Base-by-base conservation (phyloP, 208 protist species). In the Trypanosomatidae sp. region DNA sequence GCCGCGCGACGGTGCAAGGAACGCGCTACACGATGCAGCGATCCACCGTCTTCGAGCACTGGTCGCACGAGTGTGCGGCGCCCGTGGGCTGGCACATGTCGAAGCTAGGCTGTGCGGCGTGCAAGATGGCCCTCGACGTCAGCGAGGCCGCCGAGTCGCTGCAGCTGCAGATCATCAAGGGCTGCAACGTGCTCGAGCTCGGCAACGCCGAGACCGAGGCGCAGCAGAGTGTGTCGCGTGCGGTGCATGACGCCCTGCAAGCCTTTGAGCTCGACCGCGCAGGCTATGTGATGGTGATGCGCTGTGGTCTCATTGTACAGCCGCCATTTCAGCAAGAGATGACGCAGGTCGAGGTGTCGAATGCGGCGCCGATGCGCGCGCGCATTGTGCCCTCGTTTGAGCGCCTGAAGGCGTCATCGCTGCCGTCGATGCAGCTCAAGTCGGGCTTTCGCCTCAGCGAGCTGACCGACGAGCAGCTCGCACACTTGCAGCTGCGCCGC, bases 81-180 rank as follows among this genome's bases (percentile, higher is more conserved):
- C 82, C 82, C 23, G 78, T 88, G 10, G 72, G 72, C 13, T 92
- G 74, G 77, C 68, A 84, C 51, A 37, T 92, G 18, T 92, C 82
- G 3, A 85, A 81, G 57, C 53, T 92, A 16, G 76, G 82, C 37
- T 78, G 60, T 30, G 61, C 74, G 21, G 88, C 82, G 35, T 92
- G 77, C 56, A 92, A 92, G 59, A 88, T 92, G 77, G 67, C 70
- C 2, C 76, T 85, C 56, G 71, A 92, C 56, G 49, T 84, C 7
- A 64, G 56, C 43, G 82, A 92, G 49, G 73, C 82, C 7, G 66
- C 78, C n/a, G 77, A 92, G 58, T 82, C 82, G 40, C 43, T 92
- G 24, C 82, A 92, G 62, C 61, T 92, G 33, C 82, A 92, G 48
- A 78, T 92, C 24, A 92, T 92, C 51, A 87, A 88, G 44, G 82